Percentiles rank a stretch among this genome's conserved stretches.
Evolutionary conservation across 1,139 yeast genomes (phyloP).

Genomic region (Lodderomyces pseudojiufengensis): DNA sequence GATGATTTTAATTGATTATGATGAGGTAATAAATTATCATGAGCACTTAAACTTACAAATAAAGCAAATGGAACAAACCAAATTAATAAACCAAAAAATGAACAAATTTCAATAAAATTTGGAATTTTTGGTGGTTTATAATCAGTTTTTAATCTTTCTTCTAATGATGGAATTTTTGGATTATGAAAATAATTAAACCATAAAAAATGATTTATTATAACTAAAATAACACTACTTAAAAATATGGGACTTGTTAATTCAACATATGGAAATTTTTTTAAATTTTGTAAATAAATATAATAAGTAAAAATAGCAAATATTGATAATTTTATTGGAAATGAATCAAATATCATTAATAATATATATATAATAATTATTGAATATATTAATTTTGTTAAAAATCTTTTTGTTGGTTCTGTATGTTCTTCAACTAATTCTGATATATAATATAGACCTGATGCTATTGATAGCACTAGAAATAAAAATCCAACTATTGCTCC

Average conservation of each 20-base stretch:
- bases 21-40: constrained; percentile 81
- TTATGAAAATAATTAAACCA: constrained; percentile 89
- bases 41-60: constrained; percentile 88
- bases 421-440: constrained; percentile 95
- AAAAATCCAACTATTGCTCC: constrained; percentile 77
- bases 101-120: constrained; percentile 81
- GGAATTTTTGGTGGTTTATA: constrained; percentile 72
- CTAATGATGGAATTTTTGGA: constrained; percentile 57
- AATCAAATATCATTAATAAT: constrained; percentile 64
- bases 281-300: constrained; percentile 68
- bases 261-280: constrained; percentile 80
- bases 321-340: constrained; percentile 69
- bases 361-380: constrained; percentile 51
- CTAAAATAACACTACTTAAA: constrained; percentile 66
- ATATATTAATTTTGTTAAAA: constrained; percentile 61
- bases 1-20: constrained; percentile 33
- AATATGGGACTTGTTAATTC: constrained; percentile 69
- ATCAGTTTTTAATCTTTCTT: constrained; percentile 51
- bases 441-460: constrained; percentile 86
- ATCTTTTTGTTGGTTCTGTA: constrained; percentile 74
- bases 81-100: constrained; percentile 88
- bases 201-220: constrained; percentile 73
- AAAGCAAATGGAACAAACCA: constrained; percentile 95
- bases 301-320: constrained; percentile 67
- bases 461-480: constrained; percentile 55